phyloP scores from a whole-genome alignment of 1,284 basidiomycete species.

The Mycosarcoma maydis region DNA sequence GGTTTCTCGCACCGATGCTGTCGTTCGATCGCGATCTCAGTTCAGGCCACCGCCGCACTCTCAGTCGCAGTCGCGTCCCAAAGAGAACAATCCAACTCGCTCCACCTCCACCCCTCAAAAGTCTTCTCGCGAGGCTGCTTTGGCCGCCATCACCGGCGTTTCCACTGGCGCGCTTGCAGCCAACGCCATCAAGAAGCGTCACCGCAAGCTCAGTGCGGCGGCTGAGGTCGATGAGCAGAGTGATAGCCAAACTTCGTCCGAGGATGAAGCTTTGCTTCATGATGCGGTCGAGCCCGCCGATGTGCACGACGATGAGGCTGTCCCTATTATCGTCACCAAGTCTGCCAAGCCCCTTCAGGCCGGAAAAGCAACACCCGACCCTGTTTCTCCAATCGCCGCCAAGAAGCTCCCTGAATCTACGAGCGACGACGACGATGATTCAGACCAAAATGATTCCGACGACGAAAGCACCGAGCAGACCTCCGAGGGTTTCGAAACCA shows the following conservation, averaged over 20 bases:
- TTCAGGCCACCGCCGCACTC: conserved; percentile 1
- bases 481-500: conserved; percentile 26
- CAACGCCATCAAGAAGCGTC: conserved; percentile 14
- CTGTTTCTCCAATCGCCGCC: not conserved
- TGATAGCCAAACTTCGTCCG: conserved; percentile 17
- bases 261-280: conserved; percentile 20
- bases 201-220: conserved; percentile 1
- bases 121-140: conserved; percentile 35
- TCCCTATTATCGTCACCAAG: conserved; percentile 16
- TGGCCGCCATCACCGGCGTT: conserved; percentile 43
- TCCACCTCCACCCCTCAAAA: conserved; percentile 12
- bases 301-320: conserved; percentile 39
- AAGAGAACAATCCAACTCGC: conserved; percentile 8
- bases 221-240: conserved; percentile 9
- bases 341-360: conserved; percentile 11
- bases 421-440: conserved; percentile 39
- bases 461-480: conserved; percentile 40
- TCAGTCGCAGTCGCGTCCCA: conserved; percentile 5
- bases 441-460: conserved; percentile 19
- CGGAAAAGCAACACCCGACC: not conserved
- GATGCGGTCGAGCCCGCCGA: conserved; percentile 42
- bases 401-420: conserved; percentile 23
- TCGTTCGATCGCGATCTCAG: conserved; percentile 17
- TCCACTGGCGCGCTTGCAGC: conserved; percentile 17
- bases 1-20: conserved; percentile 25